Evolutionary conservation across 1,139 yeast genomes (phyloP).

Genomic region (Geotrichum cucujoidarum): DNA sequence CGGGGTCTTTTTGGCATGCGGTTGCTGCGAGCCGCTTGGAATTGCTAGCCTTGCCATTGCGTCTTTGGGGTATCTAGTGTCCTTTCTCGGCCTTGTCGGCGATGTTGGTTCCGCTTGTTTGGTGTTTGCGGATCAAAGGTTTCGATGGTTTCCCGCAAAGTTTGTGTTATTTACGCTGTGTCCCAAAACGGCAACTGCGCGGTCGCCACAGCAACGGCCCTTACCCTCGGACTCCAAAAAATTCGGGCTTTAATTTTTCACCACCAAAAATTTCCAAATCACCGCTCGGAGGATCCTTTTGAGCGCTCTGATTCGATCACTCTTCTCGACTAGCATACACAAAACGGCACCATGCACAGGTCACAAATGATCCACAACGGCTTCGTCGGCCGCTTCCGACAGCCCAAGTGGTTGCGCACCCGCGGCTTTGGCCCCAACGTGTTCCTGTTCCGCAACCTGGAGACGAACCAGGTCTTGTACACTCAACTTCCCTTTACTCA

Average conservation of each 20-base stretch:
- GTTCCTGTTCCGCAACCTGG: constrained; percentile 74
- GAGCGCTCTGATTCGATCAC: too few species aligned
- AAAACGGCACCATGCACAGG: constrained; percentile 8
- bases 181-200: background rate
- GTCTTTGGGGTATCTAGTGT: background rate
- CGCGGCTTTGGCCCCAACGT: constrained; percentile 74
- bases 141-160: background rate
- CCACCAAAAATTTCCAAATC: constrained; percentile 6
- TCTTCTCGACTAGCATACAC: too few species aligned
- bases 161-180: constrained; percentile 2
- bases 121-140: background rate
- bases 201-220: constrained; percentile 3
- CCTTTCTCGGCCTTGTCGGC: too few species aligned
- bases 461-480: constrained; percentile 83
- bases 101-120: too few species aligned
- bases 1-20: background rate
- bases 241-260: background rate
- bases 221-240: background rate
- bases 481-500: constrained; percentile 66
- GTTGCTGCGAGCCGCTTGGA: constrained; percentile 7
- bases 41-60: constrained; percentile 7
- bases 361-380: constrained; percentile 16
- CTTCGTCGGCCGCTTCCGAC: constrained; percentile 28
- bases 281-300: background rate
- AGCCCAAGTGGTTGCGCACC: constrained; percentile 45